Conservation (phyloP, 2,329 filamentous ascomycete species). For the Paraphaeosphaeria sporulosa region DNA sequence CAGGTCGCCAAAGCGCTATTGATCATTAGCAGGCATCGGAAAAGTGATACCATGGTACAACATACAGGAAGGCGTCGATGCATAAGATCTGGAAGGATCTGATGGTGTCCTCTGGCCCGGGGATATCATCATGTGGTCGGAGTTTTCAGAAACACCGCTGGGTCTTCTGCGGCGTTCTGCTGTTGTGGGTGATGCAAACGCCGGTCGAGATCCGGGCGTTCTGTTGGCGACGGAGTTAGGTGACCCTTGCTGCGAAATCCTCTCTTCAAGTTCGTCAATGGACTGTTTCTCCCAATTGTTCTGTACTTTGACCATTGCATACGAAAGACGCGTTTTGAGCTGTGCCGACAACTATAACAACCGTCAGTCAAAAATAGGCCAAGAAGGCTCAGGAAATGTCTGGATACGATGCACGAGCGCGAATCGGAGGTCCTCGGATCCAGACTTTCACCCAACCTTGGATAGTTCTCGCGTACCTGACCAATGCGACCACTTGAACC, state of each 20-base stretch:
- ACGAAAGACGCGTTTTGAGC: slow-evolving; percentile 83
- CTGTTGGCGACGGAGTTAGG: slow-evolving; percentile 65
- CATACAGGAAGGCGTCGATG: slow-evolving; percentile 34
- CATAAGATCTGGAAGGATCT: slow-evolving; percentile 33
- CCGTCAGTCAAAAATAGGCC: slow-evolving; percentile 28
- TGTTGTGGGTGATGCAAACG: slow-evolving; percentile 41
- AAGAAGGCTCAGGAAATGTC: too few relatives aligned
- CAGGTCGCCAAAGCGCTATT: slow-evolving; percentile 40
- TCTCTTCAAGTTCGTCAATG: slow-evolving; percentile 78
- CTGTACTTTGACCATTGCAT: slow-evolving; percentile 90
- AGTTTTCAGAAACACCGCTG: slow-evolving; percentile 46
- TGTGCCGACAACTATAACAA: slow-evolving; percentile 73
- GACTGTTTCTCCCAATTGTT: slow-evolving; percentile 85
- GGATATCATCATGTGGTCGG: slow-evolving; percentile 45
- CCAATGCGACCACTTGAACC: slow-evolving; percentile 72
- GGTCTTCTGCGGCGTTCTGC: slow-evolving; percentile 40
- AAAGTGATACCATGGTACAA: neutral
- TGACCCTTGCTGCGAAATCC: slow-evolving; percentile 74
- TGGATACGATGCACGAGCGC: neutral
- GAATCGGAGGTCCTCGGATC: neutral
- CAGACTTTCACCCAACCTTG: neutral
- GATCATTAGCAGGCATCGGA: slow-evolving; percentile 9
- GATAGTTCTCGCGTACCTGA: slow-evolving; percentile 66
- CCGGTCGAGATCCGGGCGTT: slow-evolving; percentile 30
- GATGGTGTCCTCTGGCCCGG: slow-evolving; percentile 36